A percentile compares a stretch with the other conserved stretches of the same genome.
phyloP scores from a whole-genome alignment of 768 basidiomycete genomes.

The Pisolithus tinctorius region DNA sequence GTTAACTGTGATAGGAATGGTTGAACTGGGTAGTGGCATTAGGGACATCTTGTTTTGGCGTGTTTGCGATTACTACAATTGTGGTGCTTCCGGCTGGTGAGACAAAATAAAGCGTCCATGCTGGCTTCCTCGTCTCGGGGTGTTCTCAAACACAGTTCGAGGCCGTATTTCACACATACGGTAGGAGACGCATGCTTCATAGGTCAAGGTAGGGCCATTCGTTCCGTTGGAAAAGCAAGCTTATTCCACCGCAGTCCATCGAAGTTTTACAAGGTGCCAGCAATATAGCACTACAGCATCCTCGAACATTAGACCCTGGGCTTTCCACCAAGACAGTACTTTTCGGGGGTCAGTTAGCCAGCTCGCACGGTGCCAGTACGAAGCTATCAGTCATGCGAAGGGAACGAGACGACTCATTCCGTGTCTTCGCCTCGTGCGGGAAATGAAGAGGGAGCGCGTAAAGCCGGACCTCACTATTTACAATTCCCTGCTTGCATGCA shows the following conservation, averaged over 20 bases:
- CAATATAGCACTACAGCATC: constrained; percentile 4
- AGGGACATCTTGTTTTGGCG: constrained; percentile 3
- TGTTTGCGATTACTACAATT: constrained; percentile 2
- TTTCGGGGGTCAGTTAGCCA: constrained; percentile 20
- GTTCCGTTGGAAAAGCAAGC: neutral
- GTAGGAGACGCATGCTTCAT: neutral
- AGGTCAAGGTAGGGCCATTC: neutral
- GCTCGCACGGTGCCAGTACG: constrained; percentile 27
- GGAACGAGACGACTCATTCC: constrained; percentile 29
- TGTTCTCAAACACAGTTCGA: constrained; percentile 9
- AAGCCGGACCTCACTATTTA: constrained; percentile 53
- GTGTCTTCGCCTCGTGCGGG: constrained; percentile 38
- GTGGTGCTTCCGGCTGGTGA: neutral
- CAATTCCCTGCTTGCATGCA: constrained; percentile 46
- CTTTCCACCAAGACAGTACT: constrained; percentile 18
- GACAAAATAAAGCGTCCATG: constrained; percentile 8
- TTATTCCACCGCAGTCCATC: neutral
- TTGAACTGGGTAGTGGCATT: constrained; percentile 20
- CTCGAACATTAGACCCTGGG: constrained; percentile 18
- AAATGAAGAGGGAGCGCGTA: constrained; percentile 54
- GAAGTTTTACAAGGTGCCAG: neutral
- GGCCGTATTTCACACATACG: neutral
- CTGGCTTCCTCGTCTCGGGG: constrained; percentile 17
- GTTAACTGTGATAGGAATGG: constrained; percentile 5
- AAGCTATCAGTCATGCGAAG: constrained; percentile 27